These are phyloP conservation scores for Aspergillus glaucus DNA, from an alignment of 2,329 filamentous ascomycete genomes.

Conservation along the genomic window DNA sequence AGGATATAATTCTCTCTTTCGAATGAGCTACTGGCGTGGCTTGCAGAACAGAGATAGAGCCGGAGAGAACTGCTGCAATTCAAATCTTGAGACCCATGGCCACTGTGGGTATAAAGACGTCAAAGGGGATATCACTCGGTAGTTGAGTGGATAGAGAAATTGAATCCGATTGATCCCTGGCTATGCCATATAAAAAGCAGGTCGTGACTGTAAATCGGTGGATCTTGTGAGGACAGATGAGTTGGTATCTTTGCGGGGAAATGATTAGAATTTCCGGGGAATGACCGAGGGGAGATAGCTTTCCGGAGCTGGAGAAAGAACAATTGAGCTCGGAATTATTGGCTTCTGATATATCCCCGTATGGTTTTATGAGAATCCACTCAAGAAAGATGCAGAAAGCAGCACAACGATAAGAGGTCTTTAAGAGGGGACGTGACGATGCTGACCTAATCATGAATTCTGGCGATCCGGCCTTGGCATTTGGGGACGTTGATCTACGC, in stretches of 20 bases:
- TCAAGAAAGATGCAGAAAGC: background rate
- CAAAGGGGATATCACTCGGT: background rate
- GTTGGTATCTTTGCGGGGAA: background rate
- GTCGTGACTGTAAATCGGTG: background rate
- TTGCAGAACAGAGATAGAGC: background rate
- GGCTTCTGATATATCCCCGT: too few relatives aligned
- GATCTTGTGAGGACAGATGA: background rate
- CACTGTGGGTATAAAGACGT: background rate
- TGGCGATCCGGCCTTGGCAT: too few relatives aligned
- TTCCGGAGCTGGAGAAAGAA: background rate
- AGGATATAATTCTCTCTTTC: background rate
- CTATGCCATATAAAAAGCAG: background rate
- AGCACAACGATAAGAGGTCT: too few relatives aligned
- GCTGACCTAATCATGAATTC: too few relatives aligned
- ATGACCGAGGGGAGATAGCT: background rate
- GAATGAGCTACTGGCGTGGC: background rate
- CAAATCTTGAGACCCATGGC: background rate
- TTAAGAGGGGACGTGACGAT: too few relatives aligned
- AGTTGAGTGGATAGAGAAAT: background rate
- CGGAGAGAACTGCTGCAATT: background rate
- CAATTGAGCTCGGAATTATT: background rate
- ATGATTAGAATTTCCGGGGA: background rate
- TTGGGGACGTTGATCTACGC: too few relatives aligned
- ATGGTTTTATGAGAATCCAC: background rate
- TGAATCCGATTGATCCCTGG: background rate